These are phyloP conservation scores for Talaromyces sp. DNA, from an alignment of 2,329 filamentous ascomycete species.

Conservation along the genomic window DNA sequence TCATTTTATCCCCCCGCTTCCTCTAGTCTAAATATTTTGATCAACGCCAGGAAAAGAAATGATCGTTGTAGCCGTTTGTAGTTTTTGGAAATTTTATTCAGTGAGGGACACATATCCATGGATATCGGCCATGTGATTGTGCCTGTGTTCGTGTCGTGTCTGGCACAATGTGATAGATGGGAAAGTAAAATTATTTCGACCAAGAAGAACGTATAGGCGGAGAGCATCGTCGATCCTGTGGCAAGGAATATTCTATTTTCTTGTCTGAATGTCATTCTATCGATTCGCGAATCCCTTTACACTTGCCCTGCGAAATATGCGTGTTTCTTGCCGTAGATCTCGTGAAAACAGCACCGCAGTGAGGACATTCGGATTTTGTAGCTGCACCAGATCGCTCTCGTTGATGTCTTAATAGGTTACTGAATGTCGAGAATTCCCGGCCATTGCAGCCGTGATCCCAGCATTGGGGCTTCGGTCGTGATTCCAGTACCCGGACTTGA, in stretches of 20 bases:
- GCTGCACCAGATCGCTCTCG: constrained; percentile 91
- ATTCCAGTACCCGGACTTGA: constrained; percentile 65
- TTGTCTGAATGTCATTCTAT: constrained; percentile 16
- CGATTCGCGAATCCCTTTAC: constrained; percentile 55
- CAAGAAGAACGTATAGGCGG: too few relatives aligned
- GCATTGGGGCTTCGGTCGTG: constrained; percentile 86
- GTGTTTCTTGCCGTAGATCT: constrained; percentile 83
- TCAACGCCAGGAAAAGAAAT: neutral
- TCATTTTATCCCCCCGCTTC: too few relatives aligned
- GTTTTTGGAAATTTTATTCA: neutral
- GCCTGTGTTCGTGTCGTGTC: neutral
- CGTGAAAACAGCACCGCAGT: constrained; percentile 90
- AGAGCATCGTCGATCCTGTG: too few relatives aligned
- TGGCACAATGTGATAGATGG: neutral
- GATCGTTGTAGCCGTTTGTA: neutral
- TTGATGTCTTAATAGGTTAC: constrained; percentile 87
- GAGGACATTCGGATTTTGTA: constrained; percentile 79
- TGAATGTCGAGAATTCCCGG: constrained; percentile 91
- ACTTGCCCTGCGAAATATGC: constrained; percentile 82
- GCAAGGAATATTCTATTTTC: neutral
- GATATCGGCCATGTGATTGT: neutral
- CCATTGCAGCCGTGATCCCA: constrained; percentile 98
- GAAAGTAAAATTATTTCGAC: neutral
- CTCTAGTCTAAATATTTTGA: too few relatives aligned
- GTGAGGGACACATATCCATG: neutral